Conservation (phyloP, 2,329 filamentous ascomycete species). For the Diplodia mutila region DNA sequence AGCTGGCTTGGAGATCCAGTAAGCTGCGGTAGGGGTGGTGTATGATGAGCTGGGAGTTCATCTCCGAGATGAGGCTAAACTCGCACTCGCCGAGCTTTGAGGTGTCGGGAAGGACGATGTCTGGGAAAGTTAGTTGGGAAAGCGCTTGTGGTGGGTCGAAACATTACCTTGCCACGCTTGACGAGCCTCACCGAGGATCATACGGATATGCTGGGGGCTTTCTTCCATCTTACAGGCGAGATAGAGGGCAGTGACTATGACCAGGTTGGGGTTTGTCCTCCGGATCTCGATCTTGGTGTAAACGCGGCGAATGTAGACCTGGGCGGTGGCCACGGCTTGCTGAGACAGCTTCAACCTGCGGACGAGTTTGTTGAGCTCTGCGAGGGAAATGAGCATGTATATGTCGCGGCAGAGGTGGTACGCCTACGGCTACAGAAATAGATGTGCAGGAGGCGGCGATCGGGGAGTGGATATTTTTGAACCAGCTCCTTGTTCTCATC, state of each 20-base stretch:
- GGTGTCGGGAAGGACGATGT: slow-evolving; percentile 72
- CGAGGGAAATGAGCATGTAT: not conserved
- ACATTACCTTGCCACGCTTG: slow-evolving; percentile 65
- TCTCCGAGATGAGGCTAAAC: slow-evolving; percentile 87
- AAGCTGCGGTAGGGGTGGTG: slow-evolving; percentile 90
- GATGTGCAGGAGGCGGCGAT: slow-evolving; percentile 80
- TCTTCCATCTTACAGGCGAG: slow-evolving; percentile 98
- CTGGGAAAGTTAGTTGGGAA: slow-evolving; percentile 42
- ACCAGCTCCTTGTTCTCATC: slow-evolving; percentile 75
- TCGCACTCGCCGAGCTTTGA: slow-evolving; percentile 91
- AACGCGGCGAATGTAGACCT: slow-evolving; percentile 93
- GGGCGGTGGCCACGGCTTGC: slow-evolving; percentile 90
- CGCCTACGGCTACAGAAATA: slow-evolving; percentile 88
- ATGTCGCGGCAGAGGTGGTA: not conserved
- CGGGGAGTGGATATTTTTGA: slow-evolving; percentile 79
- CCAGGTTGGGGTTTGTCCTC: slow-evolving; percentile 88
- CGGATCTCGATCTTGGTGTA: slow-evolving; percentile 90
- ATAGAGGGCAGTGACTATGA: slow-evolving; percentile 92
- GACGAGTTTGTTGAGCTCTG: slow-evolving; percentile 80
- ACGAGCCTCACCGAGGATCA: slow-evolving; percentile 84
- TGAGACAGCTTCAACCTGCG: slow-evolving; percentile 85
- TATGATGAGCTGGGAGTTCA: slow-evolving; percentile 85
- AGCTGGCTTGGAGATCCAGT: slow-evolving; percentile 68
- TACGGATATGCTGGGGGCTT: slow-evolving; percentile 90
- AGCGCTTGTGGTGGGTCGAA: not conserved